Evolutionary conservation across 306 rosid species (phyloP), one percentile per base, ranked within the genome.

Genomic region (Erythrophleum fordii): DNA sequence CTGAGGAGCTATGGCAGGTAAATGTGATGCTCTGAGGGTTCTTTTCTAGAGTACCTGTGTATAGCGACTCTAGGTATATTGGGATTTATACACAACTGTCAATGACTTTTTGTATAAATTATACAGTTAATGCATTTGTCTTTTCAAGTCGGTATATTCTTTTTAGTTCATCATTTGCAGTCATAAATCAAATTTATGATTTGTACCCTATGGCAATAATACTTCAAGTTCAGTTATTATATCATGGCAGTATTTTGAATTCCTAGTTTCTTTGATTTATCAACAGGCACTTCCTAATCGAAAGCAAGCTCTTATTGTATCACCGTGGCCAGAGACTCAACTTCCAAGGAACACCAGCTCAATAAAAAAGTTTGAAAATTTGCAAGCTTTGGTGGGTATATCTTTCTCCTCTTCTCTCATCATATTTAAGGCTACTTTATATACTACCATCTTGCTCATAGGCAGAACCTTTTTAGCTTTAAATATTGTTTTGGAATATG

Each of bases 1-100:
- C 99, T 11, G 99, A 91, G 87, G 99, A 92, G 85, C 87, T 95
- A 61, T 95, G 99, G 99, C 99, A 95, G 99, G 99, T 91, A 82
- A 78, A 65, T 67, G 31, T 18, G 53, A 34, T 55, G 26, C 59
- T 4, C 66, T 67, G 18, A 8, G 45, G 48, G 60, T 77, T 56
- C 68, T 53, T 17, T 46, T 58, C 58, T 46, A 28, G 31, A n/a
- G 39, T 78, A 22, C 34, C 11, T 49, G 8, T 13, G 12, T 59
- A 16, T 5, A 28, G 37, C 9, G 2, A 59, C 37, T 59, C 13
- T 59, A 18, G 6, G 29, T 55, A 22, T 55, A 20, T 55, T 55
- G 29, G 28, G 5, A 26, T 59, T 25, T 28, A 28, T 26, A 2
- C 35, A 55, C 5, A 22, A 55, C 34, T 56, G 64, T 16, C 34